Evolutionary conservation across 495 filamentous ascomycete species (phyloP), one percentile per base, ranked within the genome.

Genomic region (Staphylotrichum tortipilum): DNA sequence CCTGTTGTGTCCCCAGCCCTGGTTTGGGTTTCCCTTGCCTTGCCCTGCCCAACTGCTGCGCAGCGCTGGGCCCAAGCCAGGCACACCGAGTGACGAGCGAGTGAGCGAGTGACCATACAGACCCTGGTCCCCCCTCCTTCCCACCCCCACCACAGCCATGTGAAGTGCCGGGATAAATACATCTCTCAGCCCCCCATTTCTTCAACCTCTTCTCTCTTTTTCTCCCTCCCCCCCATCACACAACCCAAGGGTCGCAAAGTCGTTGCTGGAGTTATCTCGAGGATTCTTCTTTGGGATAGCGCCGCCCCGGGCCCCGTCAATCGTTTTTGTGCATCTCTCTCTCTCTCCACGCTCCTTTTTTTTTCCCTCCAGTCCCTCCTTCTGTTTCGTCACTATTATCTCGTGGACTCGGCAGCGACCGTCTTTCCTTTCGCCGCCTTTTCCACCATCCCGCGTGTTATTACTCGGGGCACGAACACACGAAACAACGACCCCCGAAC

Each of bases 211-310:
- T 48, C 56, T 51, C 53, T 52, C 61, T 63, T 67, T 55, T 60
- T 55, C 53, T 62, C 62, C 59, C 59, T 62, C 66, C 63, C 63
- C 61, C 62, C 39, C 59, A 45, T 64, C 64, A 68, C 73, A 74
- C 70, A 74, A 72, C 65, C 65, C 61, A 65, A 69, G 72, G 73
- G 73, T 72, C 73, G 71, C 72, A 75, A 76, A 76, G 57, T 56
- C 59, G 60, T 61, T 53, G 56, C 55, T 56, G 59, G 66, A 68
- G 64, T 63, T 73, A 62, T 74, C 66, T 68, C 63, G 50, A 58
- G 63, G 61, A 44, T 61, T 58, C 62, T 60, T 66, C 61, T 65
- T 57, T 62, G 63, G 62, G 61, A 70, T 68, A 71, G 49, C 57
- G 42, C 66, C 58, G 59, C 73, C 73, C n/a, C 68, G 73, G 72